Base-by-base conservation (phyloP, 495 filamentous ascomycete genomes). In the Entonaema liquescens region DNA sequence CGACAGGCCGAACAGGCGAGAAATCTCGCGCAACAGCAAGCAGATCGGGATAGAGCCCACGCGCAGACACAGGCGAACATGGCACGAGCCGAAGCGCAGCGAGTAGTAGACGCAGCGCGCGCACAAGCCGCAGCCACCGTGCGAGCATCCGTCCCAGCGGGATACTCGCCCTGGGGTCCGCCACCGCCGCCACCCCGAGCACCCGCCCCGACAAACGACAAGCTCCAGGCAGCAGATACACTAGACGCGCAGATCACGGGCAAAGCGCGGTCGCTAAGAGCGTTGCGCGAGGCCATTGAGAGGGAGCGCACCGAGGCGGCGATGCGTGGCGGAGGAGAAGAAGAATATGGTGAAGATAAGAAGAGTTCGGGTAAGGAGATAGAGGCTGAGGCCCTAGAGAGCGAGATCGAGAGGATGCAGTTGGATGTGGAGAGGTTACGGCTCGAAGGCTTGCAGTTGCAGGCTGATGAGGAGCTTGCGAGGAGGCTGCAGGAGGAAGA, bases 201-300 rank as follows among this genome's bases (percentile, higher is more conserved):
- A 17, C 33, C 9, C 36, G 15, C 12, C 8, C 1, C 35, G 25
- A 28, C 23, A 17, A 19, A 52, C 6, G 33, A 55, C 1, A 68
- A 62, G 52, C 77, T 79, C 62, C 59, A 62, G 17, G 68, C 38
- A 7, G 79, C 76, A 0, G 73, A 72, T 15, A 65, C 65, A 1
- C 58, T 82, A 7, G 79, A 81, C 62, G 69, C 58, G n/a, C 47
- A 73, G 62, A 52, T 80, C 15, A 55, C 23, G 0, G 65, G 38
- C 2, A 79, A 78, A 65, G 68, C 73, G 47, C 49, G 23, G 1
- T 68, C 71, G 72, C 60, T 79, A 17, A 8, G 66, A 2, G 35
- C 25, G 8, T 47, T 70, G 17, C 38, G 44, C 5, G 33, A 8
- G 26, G 9, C 21, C 25, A 59, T 70, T 5, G 65, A 44, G 33